Evolutionary conservation across 345 rosid genomes (phyloP).

Genomic region (Erysimum cheiranthoides): DNA sequence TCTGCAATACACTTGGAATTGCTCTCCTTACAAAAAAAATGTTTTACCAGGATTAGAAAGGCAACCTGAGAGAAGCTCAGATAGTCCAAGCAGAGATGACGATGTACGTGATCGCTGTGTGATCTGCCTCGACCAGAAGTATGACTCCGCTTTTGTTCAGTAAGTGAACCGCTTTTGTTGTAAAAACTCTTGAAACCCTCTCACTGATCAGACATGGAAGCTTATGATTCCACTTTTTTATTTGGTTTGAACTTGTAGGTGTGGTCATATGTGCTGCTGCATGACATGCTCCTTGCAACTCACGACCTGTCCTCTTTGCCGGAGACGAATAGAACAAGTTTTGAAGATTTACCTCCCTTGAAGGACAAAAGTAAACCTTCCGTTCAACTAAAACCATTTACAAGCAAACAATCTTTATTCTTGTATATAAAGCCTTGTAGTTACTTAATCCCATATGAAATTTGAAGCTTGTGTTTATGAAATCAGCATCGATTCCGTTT

Average conservation of each 20-base stretch:
- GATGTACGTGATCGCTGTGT: conserved; percentile 69
- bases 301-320: conserved; percentile 76
- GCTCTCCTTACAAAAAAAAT: background rate
- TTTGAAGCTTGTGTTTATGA: background rate
- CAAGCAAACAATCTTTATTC: background rate
- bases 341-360: conserved; percentile 74
- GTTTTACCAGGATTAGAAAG: background rate
- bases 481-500: too few relatives aligned
- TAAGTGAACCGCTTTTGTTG: conserved; percentile 50
- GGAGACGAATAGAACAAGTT: conserved; percentile 59
- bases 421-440: background rate
- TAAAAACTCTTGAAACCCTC: background rate
- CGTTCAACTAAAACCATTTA: background rate
- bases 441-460: background rate
- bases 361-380: conserved; percentile 12
- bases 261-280: conserved; percentile 96
- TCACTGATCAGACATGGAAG: conserved; percentile 6
- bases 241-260: conserved; percentile 54
- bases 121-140: conserved; percentile 77
- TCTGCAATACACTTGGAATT: background rate
- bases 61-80: conserved; percentile 39
- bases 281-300: conserved; percentile 59
- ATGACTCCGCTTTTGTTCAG: conserved; percentile 75
- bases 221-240: background rate
- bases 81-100: conserved; percentile 19